A percentile compares a stretch with the other conserved stretches of the same genome.
phyloP scores from a whole-genome alignment of 805 yeast species.

The Cyberlindnera galapagoensis region DNA sequence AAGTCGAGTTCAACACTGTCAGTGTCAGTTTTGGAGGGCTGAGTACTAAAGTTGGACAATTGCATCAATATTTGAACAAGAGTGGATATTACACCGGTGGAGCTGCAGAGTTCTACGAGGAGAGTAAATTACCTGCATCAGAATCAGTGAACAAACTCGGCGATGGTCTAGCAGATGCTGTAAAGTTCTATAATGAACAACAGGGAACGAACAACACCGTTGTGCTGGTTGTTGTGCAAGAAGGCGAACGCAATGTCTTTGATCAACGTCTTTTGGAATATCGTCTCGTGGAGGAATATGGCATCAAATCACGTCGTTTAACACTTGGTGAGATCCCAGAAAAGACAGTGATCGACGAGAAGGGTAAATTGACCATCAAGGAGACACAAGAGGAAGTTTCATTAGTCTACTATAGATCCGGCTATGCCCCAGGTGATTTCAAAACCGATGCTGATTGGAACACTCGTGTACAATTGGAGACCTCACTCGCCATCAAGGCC shows the following conservation, averaged over 20 bases:
- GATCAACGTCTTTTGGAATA: slow-evolving; percentile 88
- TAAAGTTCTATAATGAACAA: slow-evolving; percentile 42
- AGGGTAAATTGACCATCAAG: slow-evolving; percentile 45
- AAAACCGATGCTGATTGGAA: slow-evolving; percentile 64
- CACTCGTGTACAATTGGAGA: slow-evolving; percentile 66
- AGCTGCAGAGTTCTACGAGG: slow-evolving; percentile 35
- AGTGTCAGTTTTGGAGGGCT: slow-evolving; percentile 94
- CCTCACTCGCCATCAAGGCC: slow-evolving; percentile 77
- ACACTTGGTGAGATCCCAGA: slow-evolving; percentile 53
- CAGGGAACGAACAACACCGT: slow-evolving; percentile 33
- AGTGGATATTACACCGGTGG: slow-evolving; percentile 48
- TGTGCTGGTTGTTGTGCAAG: slow-evolving; percentile 76
- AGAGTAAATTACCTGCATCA: slow-evolving; percentile 55
- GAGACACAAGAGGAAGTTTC: slow-evolving; percentile 66
- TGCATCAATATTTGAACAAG: slow-evolving; percentile 62
- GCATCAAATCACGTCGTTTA: slow-evolving; percentile 57
- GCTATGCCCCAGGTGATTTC: slow-evolving; percentile 83
- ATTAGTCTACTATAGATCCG: slow-evolving; percentile 86
- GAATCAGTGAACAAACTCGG: slow-evolving; percentile 59
- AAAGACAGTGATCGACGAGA: slow-evolving; percentile 32
- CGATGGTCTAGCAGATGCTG: slow-evolving; percentile 62
- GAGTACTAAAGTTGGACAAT: slow-evolving; percentile 68
- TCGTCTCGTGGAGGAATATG: slow-evolving; percentile 47
- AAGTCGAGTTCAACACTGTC: slow-evolving; percentile 93
- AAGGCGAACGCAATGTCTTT: slow-evolving; percentile 79